Conservation (phyloP, 192 early-diverging fungal genomes). For the Allomyces javanicus region DNA sequence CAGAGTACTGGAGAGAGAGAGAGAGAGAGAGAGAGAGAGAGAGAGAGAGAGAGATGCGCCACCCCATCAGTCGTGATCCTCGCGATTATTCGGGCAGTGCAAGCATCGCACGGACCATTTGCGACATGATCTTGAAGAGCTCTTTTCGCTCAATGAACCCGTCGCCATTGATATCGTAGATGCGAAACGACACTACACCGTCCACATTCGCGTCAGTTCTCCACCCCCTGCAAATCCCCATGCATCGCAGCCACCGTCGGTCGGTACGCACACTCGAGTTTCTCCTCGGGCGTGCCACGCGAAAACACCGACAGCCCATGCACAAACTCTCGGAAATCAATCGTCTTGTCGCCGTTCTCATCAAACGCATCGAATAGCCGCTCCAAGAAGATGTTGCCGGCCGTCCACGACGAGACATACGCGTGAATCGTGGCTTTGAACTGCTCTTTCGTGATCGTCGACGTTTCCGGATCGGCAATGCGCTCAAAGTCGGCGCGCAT, state of each 20-base stretch:
- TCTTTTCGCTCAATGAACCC: slow-evolving; percentile 53
- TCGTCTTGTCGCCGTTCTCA: slow-evolving; percentile 34
- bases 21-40: no score
- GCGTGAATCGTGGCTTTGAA: neutral
- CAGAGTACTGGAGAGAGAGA: slow-evolving; percentile 18
- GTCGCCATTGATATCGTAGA: slow-evolving; percentile 61
- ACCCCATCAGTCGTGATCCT: neutral
- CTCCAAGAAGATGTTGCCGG: slow-evolving; percentile 51
- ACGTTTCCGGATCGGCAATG: neutral
- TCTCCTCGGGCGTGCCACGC: slow-evolving; percentile 56
- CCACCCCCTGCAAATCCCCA: no score
- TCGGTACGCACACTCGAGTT: slow-evolving; percentile 40
- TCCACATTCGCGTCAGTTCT: neutral
- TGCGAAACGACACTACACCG: slow-evolving; percentile 49
- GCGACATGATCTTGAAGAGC: slow-evolving; percentile 45
- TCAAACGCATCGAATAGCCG: slow-evolving; percentile 63
- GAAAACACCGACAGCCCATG: slow-evolving; percentile 53
- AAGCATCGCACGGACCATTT: slow-evolving; percentile 33
- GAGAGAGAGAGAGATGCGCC: no score
- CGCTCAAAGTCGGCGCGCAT: neutral
- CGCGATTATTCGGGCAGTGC: no score
- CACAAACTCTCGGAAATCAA: slow-evolving; percentile 40
- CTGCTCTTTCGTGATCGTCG: neutral
- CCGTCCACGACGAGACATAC: slow-evolving; percentile 2
- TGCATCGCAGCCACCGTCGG: no score